These are phyloP conservation scores for Fusarium mundagurra DNA, from an alignment of 2,329 filamentous ascomycete species.

Conservation along the genomic window DNA sequence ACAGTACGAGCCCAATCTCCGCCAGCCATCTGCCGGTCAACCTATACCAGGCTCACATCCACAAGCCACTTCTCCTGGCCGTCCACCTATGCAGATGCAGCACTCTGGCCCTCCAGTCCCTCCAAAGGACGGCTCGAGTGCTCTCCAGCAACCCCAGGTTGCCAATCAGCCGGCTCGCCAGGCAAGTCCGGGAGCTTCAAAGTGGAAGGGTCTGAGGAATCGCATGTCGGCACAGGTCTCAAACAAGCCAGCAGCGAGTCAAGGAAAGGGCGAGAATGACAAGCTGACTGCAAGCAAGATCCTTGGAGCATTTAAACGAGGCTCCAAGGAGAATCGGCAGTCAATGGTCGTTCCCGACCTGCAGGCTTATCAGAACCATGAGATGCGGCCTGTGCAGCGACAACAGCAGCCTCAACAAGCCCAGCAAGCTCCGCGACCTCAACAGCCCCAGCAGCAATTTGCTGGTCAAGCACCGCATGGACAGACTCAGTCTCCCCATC, in stretches of 20 bases:
- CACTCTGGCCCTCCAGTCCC: conserved; percentile 21
- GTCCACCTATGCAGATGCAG: conserved; percentile 32
- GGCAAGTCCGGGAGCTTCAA: conserved; percentile 39
- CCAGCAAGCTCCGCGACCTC: not conserved
- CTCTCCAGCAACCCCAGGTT: conserved; percentile 9
- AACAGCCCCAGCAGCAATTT: conserved; percentile 16
- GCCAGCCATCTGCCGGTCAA: conserved; percentile 4
- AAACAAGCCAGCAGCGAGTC: conserved; percentile 27
- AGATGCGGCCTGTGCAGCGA: conserved; percentile 24
- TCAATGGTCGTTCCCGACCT: conserved; percentile 22
- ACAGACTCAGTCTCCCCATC: conserved; percentile 16
- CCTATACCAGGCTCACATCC: conserved; percentile 14
- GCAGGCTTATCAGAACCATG: conserved; percentile 35
- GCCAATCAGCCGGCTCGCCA: conserved; percentile 24
- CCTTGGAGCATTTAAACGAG: conserved; percentile 47
- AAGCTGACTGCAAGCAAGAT: conserved; percentile 44
- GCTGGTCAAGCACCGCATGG: conserved; percentile 4
- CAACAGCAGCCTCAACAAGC: conserved; percentile 2
- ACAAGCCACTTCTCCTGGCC: conserved; percentile 20
- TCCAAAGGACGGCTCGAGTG: conserved; percentile 14
- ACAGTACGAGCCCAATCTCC: conserved; percentile 20
- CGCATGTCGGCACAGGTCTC: conserved; percentile 47
- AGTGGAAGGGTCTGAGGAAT: conserved; percentile 49
- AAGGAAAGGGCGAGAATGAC: conserved; percentile 33
- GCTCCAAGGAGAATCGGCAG: conserved; percentile 42